Base-by-base conservation (phyloP, 331 rosid species). In the Saraca asoca region DNA sequence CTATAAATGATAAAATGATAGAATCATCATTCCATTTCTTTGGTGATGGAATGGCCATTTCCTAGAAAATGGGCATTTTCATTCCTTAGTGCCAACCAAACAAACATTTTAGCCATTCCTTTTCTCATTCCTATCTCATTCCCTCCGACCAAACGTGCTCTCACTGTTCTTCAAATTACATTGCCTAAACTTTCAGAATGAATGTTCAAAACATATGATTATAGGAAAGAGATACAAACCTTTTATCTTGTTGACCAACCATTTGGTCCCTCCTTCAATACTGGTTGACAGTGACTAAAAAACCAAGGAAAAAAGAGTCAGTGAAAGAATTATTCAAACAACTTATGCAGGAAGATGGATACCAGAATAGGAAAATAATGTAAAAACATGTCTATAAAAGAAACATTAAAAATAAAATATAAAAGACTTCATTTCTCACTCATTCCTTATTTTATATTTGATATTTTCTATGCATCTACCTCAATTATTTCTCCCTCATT, bases 221-320 rank as follows among this genome's bases (percentile, higher is more conserved):
- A n/a, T 54, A 16, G 44, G 65, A 35, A 14, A 50, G 41, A 57
- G 63, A 70, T 33, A 68, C 92, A 74, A 59, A 94, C 98, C 98
- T 94, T 90, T 94, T 6, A 94, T 37, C 72, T 90, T 94, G 87
- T 81, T 85, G 64, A 90, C 98, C 82, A 94, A 66, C 98, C 97
- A 94, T 69, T 81, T 86, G 60, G 96, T 72, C 68, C 98, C 98
- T n/a, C 80, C 98, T 83, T 86, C 88, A 17, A 94, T 79, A 50
- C 84, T 94, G 58, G 44, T 68, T 42, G 87, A 77, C 61, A 94
- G 0, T 33, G 98, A 90, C 98, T 94, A 24, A 70, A 64, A 51
- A 12, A 70, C 76, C 16, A 62, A 31, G 59, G 56, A 68, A 49
- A 65, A 72, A 49, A 33, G 58, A 5, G 78, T 82, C 65, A 78